These are phyloP conservation scores for Laguncularia racemosa DNA, from an alignment of 345 rosid genomes.

Conservation along the genomic window DNA sequence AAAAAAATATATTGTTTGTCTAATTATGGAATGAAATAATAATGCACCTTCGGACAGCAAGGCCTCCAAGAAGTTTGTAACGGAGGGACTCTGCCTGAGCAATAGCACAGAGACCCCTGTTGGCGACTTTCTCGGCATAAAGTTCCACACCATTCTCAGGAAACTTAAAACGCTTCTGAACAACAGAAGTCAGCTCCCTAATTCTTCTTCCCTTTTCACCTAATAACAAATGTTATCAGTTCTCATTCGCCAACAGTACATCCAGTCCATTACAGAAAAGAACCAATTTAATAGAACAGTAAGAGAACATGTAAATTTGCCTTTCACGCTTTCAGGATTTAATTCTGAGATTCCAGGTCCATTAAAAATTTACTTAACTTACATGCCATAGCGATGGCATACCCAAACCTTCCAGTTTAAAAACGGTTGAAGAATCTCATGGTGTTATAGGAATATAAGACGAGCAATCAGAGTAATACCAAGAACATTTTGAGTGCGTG, in stretches of 20 bases:
- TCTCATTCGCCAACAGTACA: too few species aligned
- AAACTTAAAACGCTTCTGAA: constrained; percentile 66
- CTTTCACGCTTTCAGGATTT: too few species aligned
- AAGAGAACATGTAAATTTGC: too few species aligned
- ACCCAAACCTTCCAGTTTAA: too few species aligned
- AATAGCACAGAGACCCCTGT: constrained; percentile 85
- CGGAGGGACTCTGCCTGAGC: constrained; percentile 92
- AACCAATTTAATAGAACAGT: background rate
- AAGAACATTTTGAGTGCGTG: constrained; percentile 80
- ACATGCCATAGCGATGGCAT: too few species aligned
- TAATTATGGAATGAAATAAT: constrained; percentile 9
- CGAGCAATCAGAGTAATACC: constrained; percentile 23
- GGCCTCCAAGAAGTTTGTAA: constrained; percentile 86
- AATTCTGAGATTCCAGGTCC: too few species aligned
- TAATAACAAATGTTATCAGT: constrained; percentile 2
- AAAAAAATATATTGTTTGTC: too few species aligned
- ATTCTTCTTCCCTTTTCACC: constrained; percentile 89
- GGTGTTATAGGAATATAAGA: too few species aligned
- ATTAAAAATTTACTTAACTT: too few species aligned
- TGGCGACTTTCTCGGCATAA: constrained; percentile 68
- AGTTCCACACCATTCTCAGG: constrained; percentile 74
- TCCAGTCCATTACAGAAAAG: too few species aligned
- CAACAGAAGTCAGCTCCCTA: constrained; percentile 72
- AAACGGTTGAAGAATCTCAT: too few species aligned
- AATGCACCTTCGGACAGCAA: constrained; percentile 69